phyloP scores from a whole-genome alignment of 345 rosid genomes.

The Eutrema heterophyllum region DNA sequence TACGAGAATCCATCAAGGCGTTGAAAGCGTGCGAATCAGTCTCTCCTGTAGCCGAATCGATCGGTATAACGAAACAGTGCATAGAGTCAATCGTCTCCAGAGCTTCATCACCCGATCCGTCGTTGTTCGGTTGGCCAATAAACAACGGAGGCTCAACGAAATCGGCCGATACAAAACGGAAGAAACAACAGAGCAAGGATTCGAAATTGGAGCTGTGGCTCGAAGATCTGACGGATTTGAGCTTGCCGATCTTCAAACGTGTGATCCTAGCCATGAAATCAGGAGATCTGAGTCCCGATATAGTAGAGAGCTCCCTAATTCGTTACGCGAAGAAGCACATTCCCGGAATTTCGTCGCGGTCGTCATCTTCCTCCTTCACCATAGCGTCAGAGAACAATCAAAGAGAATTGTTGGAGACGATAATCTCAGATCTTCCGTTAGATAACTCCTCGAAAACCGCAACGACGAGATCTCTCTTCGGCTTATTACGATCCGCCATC shows the following conservation, averaged over 20 bases:
- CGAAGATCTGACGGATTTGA: conserved; percentile 50
- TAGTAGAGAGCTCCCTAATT: conserved; percentile 62
- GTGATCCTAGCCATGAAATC: conserved; percentile 52
- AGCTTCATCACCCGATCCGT: conserved; percentile 51
- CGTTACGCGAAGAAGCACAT: conserved; percentile 61
- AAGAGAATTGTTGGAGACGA: conserved; percentile 60
- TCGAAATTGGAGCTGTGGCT: conserved; percentile 44
- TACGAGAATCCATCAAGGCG: conserved; percentile 56
- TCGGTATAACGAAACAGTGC: conserved; percentile 53
- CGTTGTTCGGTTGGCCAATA: conserved; percentile 68
- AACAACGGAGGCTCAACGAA: not conserved
- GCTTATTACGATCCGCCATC: conserved; percentile 60
- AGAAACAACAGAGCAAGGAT: not conserved
- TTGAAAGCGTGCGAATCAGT: conserved; percentile 66
- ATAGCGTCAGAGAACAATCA: conserved; percentile 55
- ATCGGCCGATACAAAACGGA: not conserved
- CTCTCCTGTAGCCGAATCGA: conserved; percentile 39
- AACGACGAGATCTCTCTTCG: conserved; percentile 53
- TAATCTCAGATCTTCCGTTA: conserved; percentile 51
- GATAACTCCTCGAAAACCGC: conserved; percentile 35
- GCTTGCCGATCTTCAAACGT: conserved; percentile 44
- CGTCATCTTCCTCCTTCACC: conserved; percentile 46
- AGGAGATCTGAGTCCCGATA: conserved; percentile 43
- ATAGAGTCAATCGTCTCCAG: conserved; percentile 52
- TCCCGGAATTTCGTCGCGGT: conserved; percentile 50